Evolutionary conservation across 495 filamentous ascomycete genomes (phyloP).

Genomic region (Podospora didyma): DNA sequence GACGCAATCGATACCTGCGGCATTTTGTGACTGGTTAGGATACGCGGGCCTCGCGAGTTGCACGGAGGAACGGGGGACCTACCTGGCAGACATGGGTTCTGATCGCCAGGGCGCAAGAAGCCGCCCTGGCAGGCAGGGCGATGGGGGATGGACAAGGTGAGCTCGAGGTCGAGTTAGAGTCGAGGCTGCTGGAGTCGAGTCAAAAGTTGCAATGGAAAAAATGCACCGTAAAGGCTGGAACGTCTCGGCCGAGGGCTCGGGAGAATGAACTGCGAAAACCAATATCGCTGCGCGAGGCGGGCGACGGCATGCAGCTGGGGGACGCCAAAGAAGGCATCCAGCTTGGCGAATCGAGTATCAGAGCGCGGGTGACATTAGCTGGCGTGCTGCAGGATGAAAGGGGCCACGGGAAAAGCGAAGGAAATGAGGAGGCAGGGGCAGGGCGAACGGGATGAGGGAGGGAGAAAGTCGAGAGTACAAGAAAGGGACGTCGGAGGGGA

Average conservation of each 20-base stretch:
- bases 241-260: background rate
- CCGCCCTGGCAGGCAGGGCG: slow-evolving; percentile 2
- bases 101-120: background rate
- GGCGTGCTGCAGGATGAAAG: background rate
- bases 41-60: slow-evolving; percentile 3
- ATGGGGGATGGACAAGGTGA: slow-evolving; percentile 6
- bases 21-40: slow-evolving; percentile 13
- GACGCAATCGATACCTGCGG: slow-evolving; percentile 10
- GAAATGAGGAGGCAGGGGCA: slow-evolving; percentile 7
- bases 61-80: background rate
- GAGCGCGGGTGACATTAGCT: slow-evolving; percentile 8
- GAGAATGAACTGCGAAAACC: slow-evolving; percentile 7
- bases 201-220: slow-evolving; percentile 3
- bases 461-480: slow-evolving; percentile 16
- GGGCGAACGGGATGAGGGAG: slow-evolving; percentile 8
- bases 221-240: slow-evolving; percentile 10
- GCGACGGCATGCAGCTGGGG: slow-evolving; percentile 9
- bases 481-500: slow-evolving; percentile 13
- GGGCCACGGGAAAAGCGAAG: background rate
- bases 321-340: slow-evolving; percentile 11
- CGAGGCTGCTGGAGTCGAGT: slow-evolving; percentile 6
- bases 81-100: slow-evolving; percentile 5
- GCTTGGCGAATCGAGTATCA: slow-evolving; percentile 13
- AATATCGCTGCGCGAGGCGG: background rate
- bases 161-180: slow-evolving; percentile 10